phyloP scores from a whole-genome alignment of 305 asterid genomes.

The Fraxinus velutina region DNA sequence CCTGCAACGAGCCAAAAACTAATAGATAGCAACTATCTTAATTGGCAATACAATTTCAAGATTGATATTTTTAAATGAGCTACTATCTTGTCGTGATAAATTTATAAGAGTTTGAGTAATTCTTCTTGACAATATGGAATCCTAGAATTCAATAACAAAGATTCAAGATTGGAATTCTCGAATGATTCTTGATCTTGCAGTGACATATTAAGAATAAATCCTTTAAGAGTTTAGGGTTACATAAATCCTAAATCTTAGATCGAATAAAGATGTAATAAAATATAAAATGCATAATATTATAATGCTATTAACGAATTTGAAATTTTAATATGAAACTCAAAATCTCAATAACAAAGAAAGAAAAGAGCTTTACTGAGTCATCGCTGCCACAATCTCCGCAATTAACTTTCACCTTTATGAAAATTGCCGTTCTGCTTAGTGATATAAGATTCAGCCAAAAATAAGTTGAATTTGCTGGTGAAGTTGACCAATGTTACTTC shows the following conservation, averaged over 20 bases:
- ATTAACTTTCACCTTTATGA: background rate
- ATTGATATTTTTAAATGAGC: background rate
- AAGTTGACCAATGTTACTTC: background rate
- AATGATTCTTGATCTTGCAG: background rate
- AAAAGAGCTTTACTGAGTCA: background rate
- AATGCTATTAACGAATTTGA: background rate
- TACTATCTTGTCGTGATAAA: background rate
- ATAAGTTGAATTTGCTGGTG: background rate
- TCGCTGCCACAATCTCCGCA: background rate
- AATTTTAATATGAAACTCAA: background rate
- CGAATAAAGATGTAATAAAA: background rate
- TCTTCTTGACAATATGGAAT: background rate
- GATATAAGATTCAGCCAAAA: background rate
- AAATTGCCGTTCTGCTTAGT: background rate
- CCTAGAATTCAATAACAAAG: background rate
- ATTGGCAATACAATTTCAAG: background rate
- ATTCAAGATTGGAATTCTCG: background rate
- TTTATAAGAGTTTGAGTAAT: background rate
- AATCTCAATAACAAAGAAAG: background rate
- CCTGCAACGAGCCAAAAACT: background rate
- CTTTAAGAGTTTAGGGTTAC: background rate
- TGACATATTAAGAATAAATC: background rate
- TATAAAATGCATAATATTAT: background rate
- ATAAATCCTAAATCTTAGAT: background rate
- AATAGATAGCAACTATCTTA: background rate